Conservation (phyloP, 257 asterid genomes). For the Solanum appendiculatum region DNA sequence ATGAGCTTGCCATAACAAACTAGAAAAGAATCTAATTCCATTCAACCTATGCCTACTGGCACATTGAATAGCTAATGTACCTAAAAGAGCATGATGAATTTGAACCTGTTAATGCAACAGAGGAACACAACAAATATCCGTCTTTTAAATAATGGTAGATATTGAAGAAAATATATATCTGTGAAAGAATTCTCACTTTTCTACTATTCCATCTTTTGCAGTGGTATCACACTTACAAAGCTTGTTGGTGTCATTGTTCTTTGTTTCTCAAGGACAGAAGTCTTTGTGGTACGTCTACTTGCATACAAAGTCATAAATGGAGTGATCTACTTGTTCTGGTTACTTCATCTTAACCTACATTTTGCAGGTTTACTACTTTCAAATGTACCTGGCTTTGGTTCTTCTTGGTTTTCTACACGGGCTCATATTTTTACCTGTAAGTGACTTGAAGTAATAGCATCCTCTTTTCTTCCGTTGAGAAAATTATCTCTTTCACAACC, state of each 20-base stretch:
- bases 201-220: conserved; percentile 16
- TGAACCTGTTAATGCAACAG: neutral
- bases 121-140: neutral
- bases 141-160: neutral
- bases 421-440: conserved; percentile 79
- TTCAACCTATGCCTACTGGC: neutral
- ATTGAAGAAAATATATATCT: neutral
- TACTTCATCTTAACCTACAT: neutral
- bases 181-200: neutral
- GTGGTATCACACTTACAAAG: conserved; percentile 97
- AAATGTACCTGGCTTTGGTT: conserved; percentile 90
- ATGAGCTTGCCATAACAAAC: neutral
- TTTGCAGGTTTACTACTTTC: conserved; percentile 85
- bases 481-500: neutral
- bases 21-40: neutral
- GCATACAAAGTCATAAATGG: neutral
- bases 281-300: conserved; percentile 62
- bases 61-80: neutral
- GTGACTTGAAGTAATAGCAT: conserved; percentile 6
- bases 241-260: conserved; percentile 95
- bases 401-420: conserved; percentile 92
- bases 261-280: conserved; percentile 84
- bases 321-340: neutral
- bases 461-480: neutral
- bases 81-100: neutral